A percentile compares a stretch with the other conserved stretches of the same genome.
Evolutionary conservation across 2,329 filamentous ascomycete genomes (phyloP).

Genomic region (Fusarium sp.): DNA sequence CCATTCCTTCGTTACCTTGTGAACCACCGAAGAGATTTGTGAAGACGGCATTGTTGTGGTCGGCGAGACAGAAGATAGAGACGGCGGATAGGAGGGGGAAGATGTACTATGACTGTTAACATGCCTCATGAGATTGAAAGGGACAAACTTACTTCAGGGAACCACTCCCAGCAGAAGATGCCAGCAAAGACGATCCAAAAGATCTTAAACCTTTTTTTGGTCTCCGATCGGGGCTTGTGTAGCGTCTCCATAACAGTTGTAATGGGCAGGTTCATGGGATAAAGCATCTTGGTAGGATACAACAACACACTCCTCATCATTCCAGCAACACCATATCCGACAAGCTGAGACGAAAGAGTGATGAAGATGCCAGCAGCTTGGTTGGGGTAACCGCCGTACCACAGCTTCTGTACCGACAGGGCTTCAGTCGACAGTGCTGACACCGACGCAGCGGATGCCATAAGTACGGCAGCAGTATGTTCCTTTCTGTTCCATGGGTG

Average conservation of each 20-base stretch:
- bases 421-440: constrained; percentile 52
- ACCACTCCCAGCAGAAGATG: constrained; percentile 59
- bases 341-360: constrained; percentile 60
- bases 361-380: constrained; percentile 58
- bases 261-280: constrained; percentile 48
- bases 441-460: constrained; percentile 57
- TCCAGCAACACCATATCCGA: constrained; percentile 63
- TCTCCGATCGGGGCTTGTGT: constrained; percentile 49
- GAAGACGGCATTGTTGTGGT: constrained; percentile 28
- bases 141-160: constrained; percentile 15
- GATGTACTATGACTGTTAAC: constrained; percentile 41
- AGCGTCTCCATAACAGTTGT: constrained; percentile 49
- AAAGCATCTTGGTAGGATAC: constrained; percentile 60
- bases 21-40: constrained; percentile 36
- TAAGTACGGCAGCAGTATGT: constrained; percentile 55
- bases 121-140: fast-evolving
- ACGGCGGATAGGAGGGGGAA: constrained; percentile 60
- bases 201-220: constrained; percentile 54
- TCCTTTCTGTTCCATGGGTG: constrained; percentile 47
- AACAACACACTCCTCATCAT: constrained; percentile 60
- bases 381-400: constrained; percentile 57
- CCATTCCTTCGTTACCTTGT: constrained; percentile 36
- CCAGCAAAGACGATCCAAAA: constrained; percentile 56
- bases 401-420: constrained; percentile 61
- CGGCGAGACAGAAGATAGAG: constrained; percentile 23